Evolutionary conservation across 495 filamentous ascomycete genomes (phyloP).

Genomic region (Tuber umbilicatum): DNA sequence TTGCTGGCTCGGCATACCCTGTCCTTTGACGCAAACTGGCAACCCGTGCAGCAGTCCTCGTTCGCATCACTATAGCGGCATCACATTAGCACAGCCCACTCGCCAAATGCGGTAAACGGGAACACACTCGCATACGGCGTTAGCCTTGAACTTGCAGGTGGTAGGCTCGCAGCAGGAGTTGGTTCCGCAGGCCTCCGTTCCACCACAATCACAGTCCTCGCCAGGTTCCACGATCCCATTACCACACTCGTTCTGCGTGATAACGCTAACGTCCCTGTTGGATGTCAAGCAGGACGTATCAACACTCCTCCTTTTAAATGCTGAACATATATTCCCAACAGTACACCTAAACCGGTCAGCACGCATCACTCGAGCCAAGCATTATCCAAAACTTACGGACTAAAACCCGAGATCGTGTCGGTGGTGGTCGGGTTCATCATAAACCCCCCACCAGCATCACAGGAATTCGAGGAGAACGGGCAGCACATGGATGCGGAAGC

Average conservation of each 20-base stretch:
- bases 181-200: conserved; percentile 58
- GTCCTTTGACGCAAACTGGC: conserved; percentile 60
- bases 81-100: conserved; percentile 25
- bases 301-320: conserved; percentile 70
- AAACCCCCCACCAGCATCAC: conserved; percentile 68
- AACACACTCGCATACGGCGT: conserved; percentile 61
- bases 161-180: conserved; percentile 77
- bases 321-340: conserved; percentile 93
- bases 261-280: conserved; percentile 79
- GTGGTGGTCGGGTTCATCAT: conserved; percentile 94
- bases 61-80: conserved; percentile 29
- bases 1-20: conserved; percentile 73
- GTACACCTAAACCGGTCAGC: conserved; percentile 51
- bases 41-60: conserved; percentile 70
- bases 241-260: conserved; percentile 79
- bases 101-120: conserved; percentile 16
- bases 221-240: conserved; percentile 94
- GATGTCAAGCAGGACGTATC: conserved; percentile 68
- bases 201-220: conserved; percentile 96
- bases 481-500: conserved; percentile 76
- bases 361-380: neutral
- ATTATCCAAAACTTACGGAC: conserved; percentile 45
- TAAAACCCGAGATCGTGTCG: conserved; percentile 66
- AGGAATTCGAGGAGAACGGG: conserved; percentile 61
- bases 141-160: conserved; percentile 78